Evolutionary conservation across 345 rosid species (phyloP).

Genomic region (Rhodamnia argentea): DNA sequence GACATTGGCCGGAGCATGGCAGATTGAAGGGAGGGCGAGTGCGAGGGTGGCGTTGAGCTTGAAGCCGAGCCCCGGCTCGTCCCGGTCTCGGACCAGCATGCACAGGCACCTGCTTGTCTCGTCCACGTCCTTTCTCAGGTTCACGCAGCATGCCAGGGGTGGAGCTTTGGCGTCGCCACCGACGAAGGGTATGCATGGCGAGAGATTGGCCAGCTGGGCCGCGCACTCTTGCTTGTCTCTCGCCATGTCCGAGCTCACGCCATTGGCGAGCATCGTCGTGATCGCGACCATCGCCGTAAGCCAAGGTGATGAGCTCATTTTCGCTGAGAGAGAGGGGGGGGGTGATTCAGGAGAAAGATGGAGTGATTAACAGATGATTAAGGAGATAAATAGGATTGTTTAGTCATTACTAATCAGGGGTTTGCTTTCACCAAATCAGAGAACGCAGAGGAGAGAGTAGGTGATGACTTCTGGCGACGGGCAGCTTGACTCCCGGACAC

Average conservation of each 20-base stretch:
- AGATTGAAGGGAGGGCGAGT: slow-evolving; percentile 48
- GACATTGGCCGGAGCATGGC: slow-evolving; percentile 54
- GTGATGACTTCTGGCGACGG: not conserved
- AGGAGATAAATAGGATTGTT: not conserved
- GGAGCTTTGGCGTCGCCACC: slow-evolving; percentile 61
- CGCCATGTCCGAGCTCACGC: slow-evolving; percentile 20
- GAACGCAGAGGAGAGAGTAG: not conserved
- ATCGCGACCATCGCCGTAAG: not conserved
- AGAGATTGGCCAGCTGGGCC: slow-evolving; percentile 40
- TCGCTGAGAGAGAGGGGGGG: not conserved
- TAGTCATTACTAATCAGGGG: not conserved
- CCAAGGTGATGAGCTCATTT: not conserved
- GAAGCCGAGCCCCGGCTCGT: slow-evolving; percentile 66
- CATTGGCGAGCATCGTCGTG: not conserved
- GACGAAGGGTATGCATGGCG: slow-evolving; percentile 75
- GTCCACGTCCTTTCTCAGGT: slow-evolving; percentile 44
- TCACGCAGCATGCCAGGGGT: slow-evolving; percentile 64
- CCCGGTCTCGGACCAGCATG: slow-evolving; percentile 44
- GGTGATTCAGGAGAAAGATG: not conserved
- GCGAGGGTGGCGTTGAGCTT: slow-evolving; percentile 65
- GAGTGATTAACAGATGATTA: not conserved
- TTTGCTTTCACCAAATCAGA: not conserved
- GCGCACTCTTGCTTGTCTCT: slow-evolving; percentile 58
- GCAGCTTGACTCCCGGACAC: not conserved
- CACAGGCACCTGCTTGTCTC: slow-evolving; percentile 58